Conservation (phyloP, 192 early-diverging fungal genomes). For the Coemansia javaensis region DNA sequence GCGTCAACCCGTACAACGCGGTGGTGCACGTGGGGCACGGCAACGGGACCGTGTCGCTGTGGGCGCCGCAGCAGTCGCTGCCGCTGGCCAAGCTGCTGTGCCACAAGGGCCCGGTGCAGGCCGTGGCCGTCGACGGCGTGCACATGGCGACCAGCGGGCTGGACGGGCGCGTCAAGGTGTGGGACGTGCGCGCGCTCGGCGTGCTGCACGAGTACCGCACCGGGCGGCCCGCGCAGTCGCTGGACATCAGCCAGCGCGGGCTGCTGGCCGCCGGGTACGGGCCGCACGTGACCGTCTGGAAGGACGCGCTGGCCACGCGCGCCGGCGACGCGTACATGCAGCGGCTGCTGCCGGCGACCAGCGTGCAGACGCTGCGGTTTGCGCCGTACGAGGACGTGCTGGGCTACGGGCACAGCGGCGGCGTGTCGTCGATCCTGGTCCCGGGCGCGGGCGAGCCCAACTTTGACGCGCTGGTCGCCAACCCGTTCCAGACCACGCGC, state of each 20-base stretch:
- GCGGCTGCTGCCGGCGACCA: constrained; percentile 58
- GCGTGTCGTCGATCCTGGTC: constrained; percentile 75
- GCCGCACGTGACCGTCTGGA: constrained; percentile 80
- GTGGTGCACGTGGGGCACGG: constrained; percentile 87
- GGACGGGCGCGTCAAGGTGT: constrained; percentile 86
- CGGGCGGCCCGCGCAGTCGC: constrained; percentile 65
- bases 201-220: constrained; percentile 76
- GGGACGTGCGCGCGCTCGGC: constrained; percentile 88
- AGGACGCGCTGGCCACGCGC: constrained; percentile 67
- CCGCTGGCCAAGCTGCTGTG: constrained; percentile 94
- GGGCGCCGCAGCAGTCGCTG: constrained; percentile 77
- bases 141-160: constrained; percentile 92
- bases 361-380: constrained; percentile 61
- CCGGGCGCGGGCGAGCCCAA: constrained; percentile 97
- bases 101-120: constrained; percentile 79
- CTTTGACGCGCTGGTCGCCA: constrained; percentile 88
- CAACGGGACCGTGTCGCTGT: constrained; percentile 85
- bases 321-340: constrained; percentile 84
- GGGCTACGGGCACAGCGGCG: constrained; percentile 72
- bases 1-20: constrained; percentile 87
- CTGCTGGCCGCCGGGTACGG: constrained; percentile 80
- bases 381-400: constrained; percentile 97
- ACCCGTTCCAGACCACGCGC: constrained; percentile 85
- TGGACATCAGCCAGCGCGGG: constrained; percentile 82
- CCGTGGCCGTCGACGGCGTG: constrained; percentile 78